phyloP scores from a whole-genome alignment of 495 filamentous ascomycete species.

The Tuber microsphaerosporum region DNA sequence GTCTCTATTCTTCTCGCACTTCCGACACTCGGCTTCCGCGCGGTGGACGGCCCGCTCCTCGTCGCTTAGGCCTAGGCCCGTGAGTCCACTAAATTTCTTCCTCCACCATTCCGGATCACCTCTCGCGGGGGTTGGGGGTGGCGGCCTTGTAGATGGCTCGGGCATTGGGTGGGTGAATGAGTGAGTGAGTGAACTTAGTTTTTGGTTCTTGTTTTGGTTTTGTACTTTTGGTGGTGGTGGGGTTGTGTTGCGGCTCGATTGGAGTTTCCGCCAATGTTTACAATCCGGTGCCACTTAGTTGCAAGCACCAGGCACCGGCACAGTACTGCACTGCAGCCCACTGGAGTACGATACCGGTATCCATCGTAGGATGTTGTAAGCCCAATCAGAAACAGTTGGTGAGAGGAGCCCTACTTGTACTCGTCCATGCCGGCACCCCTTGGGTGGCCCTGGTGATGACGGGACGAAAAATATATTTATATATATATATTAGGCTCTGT shows the following conservation, averaged over 20 bases:
- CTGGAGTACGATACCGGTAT: too few relatives aligned
- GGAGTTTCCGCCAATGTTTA: too few relatives aligned
- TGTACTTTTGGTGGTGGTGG: constrained; percentile 7
- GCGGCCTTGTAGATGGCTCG: constrained; percentile 25
- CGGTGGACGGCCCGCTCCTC: constrained; percentile 57
- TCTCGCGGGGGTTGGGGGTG: constrained; percentile 44
- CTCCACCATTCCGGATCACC: constrained; percentile 54
- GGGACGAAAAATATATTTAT: too few relatives aligned
- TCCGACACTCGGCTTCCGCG: constrained; percentile 64
- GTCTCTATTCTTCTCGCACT: constrained; percentile 69
- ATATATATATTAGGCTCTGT: too few relatives aligned
- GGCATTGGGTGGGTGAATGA: constrained; percentile 13
- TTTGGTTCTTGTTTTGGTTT: constrained; percentile 23
- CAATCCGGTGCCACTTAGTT: too few relatives aligned
- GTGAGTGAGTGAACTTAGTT: constrained; percentile 17
- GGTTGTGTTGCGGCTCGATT: background rate
- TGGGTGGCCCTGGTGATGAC: too few relatives aligned
- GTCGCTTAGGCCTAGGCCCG: constrained; percentile 57
- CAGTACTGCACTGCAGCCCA: too few relatives aligned
- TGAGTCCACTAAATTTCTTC: constrained; percentile 71
- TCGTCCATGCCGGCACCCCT: too few relatives aligned
- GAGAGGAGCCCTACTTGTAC: too few relatives aligned
- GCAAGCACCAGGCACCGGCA: too few relatives aligned
- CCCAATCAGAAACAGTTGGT: too few relatives aligned
- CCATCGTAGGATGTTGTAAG: too few relatives aligned